These are phyloP conservation scores for Trifolium subterraneum DNA, from an alignment of 306 rosid species.

Conservation along the genomic window DNA sequence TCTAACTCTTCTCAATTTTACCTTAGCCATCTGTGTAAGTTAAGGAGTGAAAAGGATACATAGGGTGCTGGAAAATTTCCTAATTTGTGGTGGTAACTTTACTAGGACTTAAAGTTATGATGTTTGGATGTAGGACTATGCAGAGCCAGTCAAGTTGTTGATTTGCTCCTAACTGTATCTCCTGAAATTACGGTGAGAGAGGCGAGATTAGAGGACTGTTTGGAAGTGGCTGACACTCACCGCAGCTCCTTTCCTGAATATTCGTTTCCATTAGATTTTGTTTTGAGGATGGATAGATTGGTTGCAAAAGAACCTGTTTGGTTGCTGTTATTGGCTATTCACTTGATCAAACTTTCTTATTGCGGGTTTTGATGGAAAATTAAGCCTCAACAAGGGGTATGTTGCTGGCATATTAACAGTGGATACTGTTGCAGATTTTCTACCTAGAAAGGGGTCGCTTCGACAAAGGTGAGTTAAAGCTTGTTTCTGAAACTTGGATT, in stretches of 20 bases:
- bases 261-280: constrained; percentile 83
- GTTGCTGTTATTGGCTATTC: constrained; percentile 84
- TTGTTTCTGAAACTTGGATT: neutral
- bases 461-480: constrained; percentile 70
- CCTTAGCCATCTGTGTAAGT: no score
- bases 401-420: constrained; percentile 92
- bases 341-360: constrained; percentile 60
- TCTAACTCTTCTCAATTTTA: no score
- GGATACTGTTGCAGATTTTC: constrained; percentile 94
- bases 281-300: constrained; percentile 84
- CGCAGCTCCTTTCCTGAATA: constrained; percentile 98
- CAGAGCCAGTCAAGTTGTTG: constrained; percentile 86
- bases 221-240: constrained; percentile 99
- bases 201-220: constrained; percentile 93
- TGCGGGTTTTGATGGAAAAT: constrained; percentile 74
- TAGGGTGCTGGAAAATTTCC: no score
- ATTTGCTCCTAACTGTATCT: constrained; percentile 72
- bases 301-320: constrained; percentile 83
- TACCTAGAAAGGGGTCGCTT: constrained; percentile 80
- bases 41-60: no score
- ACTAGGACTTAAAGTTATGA: neutral
- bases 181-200: constrained; percentile 85
- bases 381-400: constrained; percentile 81
- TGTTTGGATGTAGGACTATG: constrained; percentile 72
- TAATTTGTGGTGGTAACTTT: no score